Base-by-base conservation (phyloP, 1,284 basidiomycete genomes). In the Anthracocystis walkeri region DNA sequence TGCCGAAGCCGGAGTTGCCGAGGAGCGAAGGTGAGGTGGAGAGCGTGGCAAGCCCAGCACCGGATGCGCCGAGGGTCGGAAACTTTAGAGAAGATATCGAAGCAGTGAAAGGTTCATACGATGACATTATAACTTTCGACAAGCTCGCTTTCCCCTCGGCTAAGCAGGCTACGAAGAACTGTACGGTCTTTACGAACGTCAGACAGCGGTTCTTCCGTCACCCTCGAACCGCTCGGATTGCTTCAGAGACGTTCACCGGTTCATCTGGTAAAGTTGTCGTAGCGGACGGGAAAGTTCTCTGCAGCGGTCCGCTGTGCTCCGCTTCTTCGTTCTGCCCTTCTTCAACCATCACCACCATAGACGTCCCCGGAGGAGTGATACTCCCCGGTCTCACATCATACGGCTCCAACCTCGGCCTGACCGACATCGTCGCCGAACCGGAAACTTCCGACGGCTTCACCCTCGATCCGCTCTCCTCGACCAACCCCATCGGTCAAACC, bases 361-460 rank as follows among this genome's bases (percentile, higher is more conserved):
- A 80, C 46, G 41, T 61, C 0, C 49, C 48, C 4, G 77, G 77
- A 20, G 80, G 80, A 29, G 46, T 52, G 0, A 41, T 82, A 1
- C 62, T 77, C 2, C 78, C 78, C 3, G 78, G 78, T n/a, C 27
- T 77, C 18, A 75, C 73, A 11, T 69, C 81, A 2, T 82, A 65
- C 58, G 79, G 82, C 20, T 64, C 60, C 18, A 75, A 73, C 31
- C 67, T 83, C 2, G 82, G 82, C 27, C 65, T 83, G 7, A 66
- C 79, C 0, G 82, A 83, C 49, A 79, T 83, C 20, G 72, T 75
- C 1, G 59, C 68, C 5, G 82, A 83, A 63, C 18, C 57, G 2
- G 54, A 65, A n/a, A 58, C 82, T 7, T 66, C 69, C 5, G 78
- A 80, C 49, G 81, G 81, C 1, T 46, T 57, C 48, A 57, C 68